Percentiles rank a stretch among this genome's conserved stretches.
Evolutionary conservation across 2,329 filamentous ascomycete genomes (phyloP).

Genomic region (Hypoxylon sp.): DNA sequence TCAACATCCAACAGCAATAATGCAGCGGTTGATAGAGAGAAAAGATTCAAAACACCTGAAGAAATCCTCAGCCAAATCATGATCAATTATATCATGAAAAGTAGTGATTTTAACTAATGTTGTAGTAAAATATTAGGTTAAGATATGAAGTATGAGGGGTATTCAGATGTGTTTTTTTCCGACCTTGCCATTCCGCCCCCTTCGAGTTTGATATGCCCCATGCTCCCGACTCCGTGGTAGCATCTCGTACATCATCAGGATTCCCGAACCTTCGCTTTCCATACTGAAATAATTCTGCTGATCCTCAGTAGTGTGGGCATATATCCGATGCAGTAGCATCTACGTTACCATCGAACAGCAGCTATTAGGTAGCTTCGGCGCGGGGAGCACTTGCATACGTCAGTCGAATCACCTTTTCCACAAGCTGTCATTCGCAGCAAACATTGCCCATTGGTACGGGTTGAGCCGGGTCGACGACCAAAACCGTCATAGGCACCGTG

Average conservation of each 20-base stretch:
- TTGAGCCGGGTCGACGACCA: constrained; percentile 28
- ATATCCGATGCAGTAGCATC: constrained; percentile 25
- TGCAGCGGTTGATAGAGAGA: too few relatives aligned
- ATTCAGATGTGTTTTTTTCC: too few relatives aligned
- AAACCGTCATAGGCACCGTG: constrained; percentile 37
- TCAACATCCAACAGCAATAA: too few relatives aligned
- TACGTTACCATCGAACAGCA: background rate
- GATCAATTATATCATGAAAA: too few relatives aligned
- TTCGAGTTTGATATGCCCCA: constrained; percentile 25
- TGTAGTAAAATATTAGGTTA: too few relatives aligned
- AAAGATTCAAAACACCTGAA: too few relatives aligned
- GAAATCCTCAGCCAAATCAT: too few relatives aligned
- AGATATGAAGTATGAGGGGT: too few relatives aligned
- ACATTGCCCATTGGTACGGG: constrained; percentile 33
- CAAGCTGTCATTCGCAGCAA: constrained; percentile 17
- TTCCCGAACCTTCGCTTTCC: constrained; percentile 23
- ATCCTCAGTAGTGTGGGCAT: constrained; percentile 25
- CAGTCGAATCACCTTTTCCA: constrained; percentile 25
- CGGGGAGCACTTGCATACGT: constrained; percentile 32
- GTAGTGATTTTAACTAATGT: too few relatives aligned
- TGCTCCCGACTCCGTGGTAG: constrained; percentile 27
- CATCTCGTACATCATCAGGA: constrained; percentile 38
- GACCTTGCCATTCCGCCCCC: constrained; percentile 20
- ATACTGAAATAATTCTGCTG: constrained; percentile 30
- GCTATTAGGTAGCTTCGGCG: constrained; percentile 13